These are phyloP conservation scores for Neurospora pannonica DNA, from an alignment of 495 filamentous ascomycete genomes.

Conservation along the genomic window DNA sequence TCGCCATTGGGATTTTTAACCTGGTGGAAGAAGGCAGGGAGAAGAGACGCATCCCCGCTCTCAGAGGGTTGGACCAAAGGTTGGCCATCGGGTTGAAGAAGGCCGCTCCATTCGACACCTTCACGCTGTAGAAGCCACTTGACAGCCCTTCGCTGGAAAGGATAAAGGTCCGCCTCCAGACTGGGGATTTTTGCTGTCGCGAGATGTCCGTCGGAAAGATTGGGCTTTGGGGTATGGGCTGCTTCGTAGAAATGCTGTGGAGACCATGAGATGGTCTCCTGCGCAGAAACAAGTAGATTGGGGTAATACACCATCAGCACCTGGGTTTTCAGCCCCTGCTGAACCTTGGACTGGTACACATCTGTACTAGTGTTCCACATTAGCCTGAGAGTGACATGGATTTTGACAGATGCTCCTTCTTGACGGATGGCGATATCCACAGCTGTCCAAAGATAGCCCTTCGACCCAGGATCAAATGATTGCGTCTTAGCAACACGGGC, in stretches of 20 bases:
- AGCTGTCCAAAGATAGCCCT: constrained; percentile 18
- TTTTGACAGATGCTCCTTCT: constrained; percentile 7
- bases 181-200: constrained; percentile 15
- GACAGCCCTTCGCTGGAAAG: constrained; percentile 36
- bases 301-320: constrained; percentile 23
- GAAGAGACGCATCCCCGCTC: background rate
- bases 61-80: constrained; percentile 9
- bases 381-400: constrained; percentile 11
- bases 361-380: constrained; percentile 15
- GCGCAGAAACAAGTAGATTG: background rate
- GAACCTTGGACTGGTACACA: constrained; percentile 3
- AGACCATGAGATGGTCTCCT: constrained; percentile 10
- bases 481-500: constrained; percentile 3
- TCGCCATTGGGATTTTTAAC: constrained; percentile 24
- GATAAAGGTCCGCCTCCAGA: constrained; percentile 28
- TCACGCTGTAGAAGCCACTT: constrained; percentile 39
- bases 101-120: constrained; percentile 26
- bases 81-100: background rate
- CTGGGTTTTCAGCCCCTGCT: constrained; percentile 10
- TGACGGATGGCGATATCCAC: constrained; percentile 7
- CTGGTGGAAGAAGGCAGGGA: constrained; percentile 8
- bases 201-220: constrained; percentile 10
- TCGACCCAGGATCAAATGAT: constrained; percentile 2
- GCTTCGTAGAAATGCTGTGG: constrained; percentile 38
- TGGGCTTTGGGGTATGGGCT: constrained; percentile 26